Base-by-base conservation (phyloP, 768 basidiomycete species). In the Xerocomellus dryophilus region DNA sequence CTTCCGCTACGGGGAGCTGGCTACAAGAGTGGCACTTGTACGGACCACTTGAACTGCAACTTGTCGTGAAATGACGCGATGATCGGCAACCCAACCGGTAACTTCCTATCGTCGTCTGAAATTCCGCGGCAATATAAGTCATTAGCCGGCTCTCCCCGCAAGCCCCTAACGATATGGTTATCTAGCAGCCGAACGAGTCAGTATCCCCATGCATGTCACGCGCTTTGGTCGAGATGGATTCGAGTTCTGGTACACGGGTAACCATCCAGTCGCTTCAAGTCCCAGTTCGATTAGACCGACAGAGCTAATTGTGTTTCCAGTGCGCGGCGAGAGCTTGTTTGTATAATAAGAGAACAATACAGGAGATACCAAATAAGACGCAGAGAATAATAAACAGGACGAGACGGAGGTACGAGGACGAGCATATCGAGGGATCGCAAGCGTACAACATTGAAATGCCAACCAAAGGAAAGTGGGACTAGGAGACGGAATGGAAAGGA, bases 371-470 rank as follows among this genome's bases (percentile, higher is more conserved):
- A 50, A 65, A 65, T 67, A 69, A 60, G 38, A 62, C 60, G 50
- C 57, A 56, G 56, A 59, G 18, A 58, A 58, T 59, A 62, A 69
- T 66, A 59, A 63, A 50, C 36, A 59, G 39, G 42, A 43, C 36
- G 21, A 18, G 57, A 43, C 50, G 43, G 21, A 47, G 43, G 31
- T n/a, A 50, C 52, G 63, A 23, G 55, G 51, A 53, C 48, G 31
- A 61, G 63, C 63, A 68, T 63, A 61, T 57, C 67, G 65, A 65
- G 64, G 58, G 61, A 61, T 68, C 63, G 60, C 67, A 50, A 47
- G 50, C 48, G 51, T 69, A 72, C 60, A 61, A 60, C 67, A 66
- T 27, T 57, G 31, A 51, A 42, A 50, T 42, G 43, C 46, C 56
- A 47, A 48, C 51, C 44, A 4, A 57, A 51, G 14, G 48, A 57